Evolutionary conservation across 768 basidiomycete species (phyloP).

Genomic region (Naganishia onofrii): DNA sequence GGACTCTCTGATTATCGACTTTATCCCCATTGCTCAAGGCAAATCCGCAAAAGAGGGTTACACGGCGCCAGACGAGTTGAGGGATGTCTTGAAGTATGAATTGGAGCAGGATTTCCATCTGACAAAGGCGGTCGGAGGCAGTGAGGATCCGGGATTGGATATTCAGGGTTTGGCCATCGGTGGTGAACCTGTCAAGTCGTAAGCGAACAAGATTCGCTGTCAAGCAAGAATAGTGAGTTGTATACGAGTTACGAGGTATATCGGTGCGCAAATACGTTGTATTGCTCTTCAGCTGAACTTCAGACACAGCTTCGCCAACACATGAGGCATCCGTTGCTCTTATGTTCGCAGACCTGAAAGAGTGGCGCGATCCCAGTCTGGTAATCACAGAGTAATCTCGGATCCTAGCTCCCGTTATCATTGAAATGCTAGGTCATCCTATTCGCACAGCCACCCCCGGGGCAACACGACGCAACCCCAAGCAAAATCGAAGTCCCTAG

Average conservation of each 20-base stretch:
- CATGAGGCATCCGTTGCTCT: not conserved
- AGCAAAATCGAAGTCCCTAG: no score
- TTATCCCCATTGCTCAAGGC: constrained; percentile 15
- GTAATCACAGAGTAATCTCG: no score
- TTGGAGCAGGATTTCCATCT: constrained; percentile 21
- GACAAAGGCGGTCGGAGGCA: not conserved
- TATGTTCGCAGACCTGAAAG: no score
- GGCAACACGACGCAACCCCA: no score
- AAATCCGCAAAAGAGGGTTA: constrained; percentile 18
- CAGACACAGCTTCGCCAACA: not conserved
- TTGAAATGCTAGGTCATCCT: no score
- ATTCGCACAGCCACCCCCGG: no score
- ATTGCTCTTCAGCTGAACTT: not conserved
- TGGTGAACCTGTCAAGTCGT: not conserved
- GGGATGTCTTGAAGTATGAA: constrained; percentile 17
- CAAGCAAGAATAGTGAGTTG: not conserved
- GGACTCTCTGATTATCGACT: constrained; percentile 24
- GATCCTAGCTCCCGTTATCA: no score
- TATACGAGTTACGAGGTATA: not conserved
- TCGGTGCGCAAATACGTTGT: not conserved
- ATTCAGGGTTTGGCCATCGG: constrained; percentile 21
- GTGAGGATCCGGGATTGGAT: constrained; percentile 11
- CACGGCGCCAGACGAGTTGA: constrained; percentile 9
- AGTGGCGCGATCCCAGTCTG: no score
- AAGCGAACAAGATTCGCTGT: not conserved